Base-by-base conservation (phyloP, 495 filamentous ascomycete species). In the Xylaria telfairii region DNA sequence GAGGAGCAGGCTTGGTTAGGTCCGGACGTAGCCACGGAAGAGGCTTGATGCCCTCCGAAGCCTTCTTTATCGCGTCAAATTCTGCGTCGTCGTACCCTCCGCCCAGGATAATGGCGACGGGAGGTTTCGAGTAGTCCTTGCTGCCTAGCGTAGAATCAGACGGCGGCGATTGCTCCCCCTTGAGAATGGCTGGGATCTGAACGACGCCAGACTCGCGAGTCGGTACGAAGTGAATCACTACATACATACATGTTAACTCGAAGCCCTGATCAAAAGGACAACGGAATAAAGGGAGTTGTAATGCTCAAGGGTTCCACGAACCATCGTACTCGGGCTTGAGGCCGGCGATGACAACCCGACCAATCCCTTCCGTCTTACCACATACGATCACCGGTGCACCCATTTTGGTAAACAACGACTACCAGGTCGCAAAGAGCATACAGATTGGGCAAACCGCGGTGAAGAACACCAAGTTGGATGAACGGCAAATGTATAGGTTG, bases 21-120 rank as follows among this genome's bases (percentile, higher is more conserved):
- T 81, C 79, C 24, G 74, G 72, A 64, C 73, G 77, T 64, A 83
- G 65, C 81, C 81, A 83, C 9, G 75, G 76, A 19, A 81, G 63
- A 46, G 65, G 64, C 49, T 67, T 76, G 12, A 74, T 68, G 30
- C 67, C 76, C 12, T 73, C 74, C 42, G 65, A 24, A 42, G 65
- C 67, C 37, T 76, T 65, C 42, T 63, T 70, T 74, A 82, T 80
- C 12, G 69, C 41, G 37, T 71, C 57, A 56, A 79, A 46, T 12
- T 42, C 73, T 12, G 24, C 70, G 67, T 81, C 81, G 15, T 78
- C 67, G 67, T 75, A 82, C 2, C 71, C 75, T 15, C 73, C 79
- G 13, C 81, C 81, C 21, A 72, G 59, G 65, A 80, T 71, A 6
- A 82, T 57, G 39, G 79, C 79, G 32, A 76, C 73, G 1, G 78